Conservation (phyloP, 1,284 basidiomycete genomes). For the Melampsora americana region DNA sequence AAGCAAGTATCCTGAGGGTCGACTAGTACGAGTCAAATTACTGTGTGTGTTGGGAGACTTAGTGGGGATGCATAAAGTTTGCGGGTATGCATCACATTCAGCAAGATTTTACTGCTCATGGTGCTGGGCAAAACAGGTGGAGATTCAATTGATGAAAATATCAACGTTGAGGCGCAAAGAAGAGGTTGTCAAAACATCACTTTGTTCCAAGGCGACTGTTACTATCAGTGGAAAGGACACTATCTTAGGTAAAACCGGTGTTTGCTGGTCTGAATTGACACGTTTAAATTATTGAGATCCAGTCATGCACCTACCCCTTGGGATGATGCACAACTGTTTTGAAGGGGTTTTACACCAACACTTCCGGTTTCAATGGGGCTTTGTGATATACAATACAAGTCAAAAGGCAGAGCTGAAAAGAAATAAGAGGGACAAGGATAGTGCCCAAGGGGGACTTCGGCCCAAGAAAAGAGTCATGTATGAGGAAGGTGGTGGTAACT, state of each 20-base stretch:
- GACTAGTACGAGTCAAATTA: constrained; percentile 19
- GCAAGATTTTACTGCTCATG: constrained; percentile 25
- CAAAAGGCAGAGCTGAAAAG: too few species aligned
- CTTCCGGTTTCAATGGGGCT: constrained; percentile 15
- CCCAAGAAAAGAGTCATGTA: neutral
- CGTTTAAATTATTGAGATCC: constrained; percentile 21
- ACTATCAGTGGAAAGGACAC: too few species aligned
- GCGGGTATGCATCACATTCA: constrained; percentile 16
- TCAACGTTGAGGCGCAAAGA: too few species aligned
- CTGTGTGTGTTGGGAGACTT: constrained; percentile 8
- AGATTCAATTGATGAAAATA: neutral
- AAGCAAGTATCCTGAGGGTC: constrained; percentile 2
- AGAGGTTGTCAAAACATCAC: too few species aligned
- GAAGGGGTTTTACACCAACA: constrained; percentile 14
- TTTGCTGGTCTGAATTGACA: constrained; percentile 25
- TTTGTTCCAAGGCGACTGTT: too few species aligned
- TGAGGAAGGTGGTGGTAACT: neutral
- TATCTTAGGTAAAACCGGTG: constrained; percentile 1
- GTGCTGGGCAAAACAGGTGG: neutral
- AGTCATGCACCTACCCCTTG: neutral
- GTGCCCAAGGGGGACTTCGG: neutral
- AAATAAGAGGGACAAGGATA: too few species aligned
- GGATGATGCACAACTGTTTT: constrained; percentile 33
- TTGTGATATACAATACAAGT: neutral
- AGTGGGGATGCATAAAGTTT: constrained; percentile 22